Percentiles rank a stretch among this genome's conserved stretches.
Conservation (phyloP, 2,329 filamentous ascomycete genomes). For the Phoma sp. region DNA sequence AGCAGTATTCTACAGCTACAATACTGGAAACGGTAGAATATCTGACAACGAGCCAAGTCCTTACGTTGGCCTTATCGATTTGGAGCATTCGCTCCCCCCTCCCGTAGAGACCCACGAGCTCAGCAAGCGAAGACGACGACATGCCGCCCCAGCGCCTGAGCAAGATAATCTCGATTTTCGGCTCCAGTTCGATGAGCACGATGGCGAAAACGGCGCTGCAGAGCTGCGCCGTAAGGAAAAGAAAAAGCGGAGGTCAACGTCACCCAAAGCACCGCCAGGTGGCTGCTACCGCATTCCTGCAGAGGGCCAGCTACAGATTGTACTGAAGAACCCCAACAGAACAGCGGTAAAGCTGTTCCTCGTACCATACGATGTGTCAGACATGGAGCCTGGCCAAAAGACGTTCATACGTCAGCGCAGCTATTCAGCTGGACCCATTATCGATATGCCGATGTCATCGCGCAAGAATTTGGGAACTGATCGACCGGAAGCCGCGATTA, state of each 20-base stretch:
- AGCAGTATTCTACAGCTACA: slow-evolving; percentile 95
- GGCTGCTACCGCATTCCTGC: slow-evolving; percentile 94
- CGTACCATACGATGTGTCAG: slow-evolving; percentile 87
- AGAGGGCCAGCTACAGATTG: slow-evolving; percentile 92
- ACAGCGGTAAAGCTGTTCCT: slow-evolving; percentile 96
- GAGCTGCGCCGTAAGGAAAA: slow-evolving; percentile 61
- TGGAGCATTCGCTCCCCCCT: slow-evolving; percentile 78
- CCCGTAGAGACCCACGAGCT: slow-evolving; percentile 53
- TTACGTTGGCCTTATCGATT: slow-evolving; percentile 90
- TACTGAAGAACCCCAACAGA: slow-evolving; percentile 98
- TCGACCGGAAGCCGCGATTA: slow-evolving; percentile 60
- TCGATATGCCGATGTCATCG: slow-evolving; percentile 69
- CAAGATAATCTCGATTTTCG: slow-evolving; percentile 38
- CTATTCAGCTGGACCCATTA: slow-evolving; percentile 85
- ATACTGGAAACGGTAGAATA: slow-evolving; percentile 70
- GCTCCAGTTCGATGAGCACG: slow-evolving; percentile 25
- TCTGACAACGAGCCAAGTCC: slow-evolving; percentile 89
- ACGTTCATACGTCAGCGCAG: slow-evolving; percentile 95
- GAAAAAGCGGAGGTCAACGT: slow-evolving; percentile 63
- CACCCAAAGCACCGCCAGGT: slow-evolving; percentile 75
- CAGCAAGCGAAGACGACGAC: slow-evolving; percentile 51
- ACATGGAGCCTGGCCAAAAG: slow-evolving; percentile 93
- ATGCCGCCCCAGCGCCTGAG: slow-evolving; percentile 31
- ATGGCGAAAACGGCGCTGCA: slow-evolving; percentile 24
- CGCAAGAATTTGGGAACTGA: slow-evolving; percentile 60